Base-by-base conservation (phyloP, 768 basidiomycete genomes). In the Tricholoma flavovirens region DNA sequence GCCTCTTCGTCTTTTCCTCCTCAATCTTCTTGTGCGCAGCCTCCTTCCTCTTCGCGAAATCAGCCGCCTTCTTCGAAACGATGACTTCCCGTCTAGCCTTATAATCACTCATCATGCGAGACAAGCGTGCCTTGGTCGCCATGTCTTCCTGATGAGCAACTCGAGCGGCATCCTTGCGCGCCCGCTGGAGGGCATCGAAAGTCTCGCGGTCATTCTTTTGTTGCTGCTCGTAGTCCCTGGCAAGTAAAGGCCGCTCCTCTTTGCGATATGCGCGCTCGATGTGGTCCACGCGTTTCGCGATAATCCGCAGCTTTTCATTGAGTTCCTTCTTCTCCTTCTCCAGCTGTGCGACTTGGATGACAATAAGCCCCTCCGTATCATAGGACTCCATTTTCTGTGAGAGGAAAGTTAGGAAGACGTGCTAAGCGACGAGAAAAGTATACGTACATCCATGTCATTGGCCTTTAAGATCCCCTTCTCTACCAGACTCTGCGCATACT, bases 311-410 rank as follows among this genome's bases (percentile, higher is more conserved):
- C 19, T 88, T 82, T 64, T 93, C 90, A 56, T 79, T 80, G 60
- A 91, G 76, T 62, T 93, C 90, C 64, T 84, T 87, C 79, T 94
- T 96, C 75, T 98, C 95, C 75, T 96, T 97, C 75, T 97, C 97
- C 45, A 98, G 79, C 67, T 98, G 93, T 61, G 93, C 87, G 35
- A 97, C 93, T 69, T 97, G 94, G 62, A 97, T 83, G 29, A 81
- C 83, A 70, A 98, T 87, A 59, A 98, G 82, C 48, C 84, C 83
- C 64, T 90, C 87, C 8, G 93, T 93, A 69, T 92, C 92, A 59
- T 90, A 77, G 51, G 83, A 84, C 63, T 92, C 89, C 70, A 94
- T 79, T 66, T 89, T 86, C 88, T 93, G 59, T 43, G 3, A 21
- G 52, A 17, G 54, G 49, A n/a, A 5, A 21, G 33, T 58, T 24